Conservation (phyloP, 805 yeast species). For the Myxozyma monticola region DNA sequence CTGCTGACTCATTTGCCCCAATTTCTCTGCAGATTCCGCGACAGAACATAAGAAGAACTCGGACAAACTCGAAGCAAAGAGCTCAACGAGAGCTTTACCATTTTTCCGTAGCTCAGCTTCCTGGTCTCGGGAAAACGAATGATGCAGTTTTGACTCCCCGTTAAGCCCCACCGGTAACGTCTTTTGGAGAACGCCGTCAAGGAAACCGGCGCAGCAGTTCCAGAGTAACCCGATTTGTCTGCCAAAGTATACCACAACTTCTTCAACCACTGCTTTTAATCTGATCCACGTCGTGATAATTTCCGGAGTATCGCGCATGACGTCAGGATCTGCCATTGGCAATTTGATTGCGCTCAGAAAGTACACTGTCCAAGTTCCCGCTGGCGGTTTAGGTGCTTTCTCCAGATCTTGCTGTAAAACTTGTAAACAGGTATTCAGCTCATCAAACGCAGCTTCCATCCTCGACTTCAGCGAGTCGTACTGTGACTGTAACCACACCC, state of each 20-base stretch:
- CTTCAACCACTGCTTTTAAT: constrained; percentile 45
- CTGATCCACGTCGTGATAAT: constrained; percentile 63
- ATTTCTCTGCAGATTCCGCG: constrained; percentile 14
- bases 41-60: constrained; percentile 34
- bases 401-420: constrained; percentile 18
- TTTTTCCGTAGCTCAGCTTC: constrained; percentile 43
- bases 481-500: constrained; percentile 59
- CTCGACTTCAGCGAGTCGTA: constrained; percentile 44
- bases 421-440: constrained; percentile 32
- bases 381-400: constrained; percentile 3
- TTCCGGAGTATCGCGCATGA: constrained; percentile 52
- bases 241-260: constrained; percentile 42
- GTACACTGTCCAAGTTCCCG: neutral
- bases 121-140: constrained; percentile 48
- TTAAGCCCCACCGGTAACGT: constrained; percentile 46
- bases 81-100: constrained; percentile 44
- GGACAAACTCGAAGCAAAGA: constrained; percentile 32
- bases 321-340: constrained; percentile 1
- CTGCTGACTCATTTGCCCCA: neutral
- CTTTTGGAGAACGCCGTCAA: constrained; percentile 49
- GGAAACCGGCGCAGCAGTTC: constrained; percentile 55
- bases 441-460: constrained; percentile 46
- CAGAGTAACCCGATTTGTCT: constrained; percentile 52
- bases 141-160: constrained; percentile 42
- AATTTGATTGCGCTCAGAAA: constrained; percentile 20